Conservation (phyloP, 179 eudicot genomes). For the Patellifolia procumbens region DNA sequence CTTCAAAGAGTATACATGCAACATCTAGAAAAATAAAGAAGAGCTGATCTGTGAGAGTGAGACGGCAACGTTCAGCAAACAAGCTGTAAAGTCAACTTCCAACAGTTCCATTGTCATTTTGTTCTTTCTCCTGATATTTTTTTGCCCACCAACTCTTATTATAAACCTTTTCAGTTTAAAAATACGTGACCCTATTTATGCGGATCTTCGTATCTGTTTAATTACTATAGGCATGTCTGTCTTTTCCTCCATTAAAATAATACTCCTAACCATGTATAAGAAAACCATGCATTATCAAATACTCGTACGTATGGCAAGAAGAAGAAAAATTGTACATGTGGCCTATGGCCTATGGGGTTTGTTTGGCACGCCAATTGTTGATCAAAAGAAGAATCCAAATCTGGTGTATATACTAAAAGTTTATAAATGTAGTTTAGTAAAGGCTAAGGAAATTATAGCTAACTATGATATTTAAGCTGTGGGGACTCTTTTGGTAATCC, state of each 20-base stretch:
- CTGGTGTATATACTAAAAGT: no score
- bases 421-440: no score
- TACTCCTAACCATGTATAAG: background rate
- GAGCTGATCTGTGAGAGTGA: background rate
- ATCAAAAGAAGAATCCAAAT: background rate
- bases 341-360: no score
- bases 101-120: constrained; percentile 29
- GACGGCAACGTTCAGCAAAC: background rate
- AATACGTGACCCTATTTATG: constrained; percentile 34
- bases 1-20: background rate
- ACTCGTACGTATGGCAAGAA: background rate
- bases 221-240: constrained; percentile 28
- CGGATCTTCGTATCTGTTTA: constrained; percentile 35
- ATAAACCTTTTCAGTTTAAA: background rate
- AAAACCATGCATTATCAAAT: background rate
- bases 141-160: background rate
- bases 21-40: background rate
- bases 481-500: no score
- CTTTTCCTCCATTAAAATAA: constrained; percentile 3
- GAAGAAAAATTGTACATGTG: background rate
- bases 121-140: constrained; percentile 4
- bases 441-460: background rate
- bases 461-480: no score
- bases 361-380: background rate
- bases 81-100: constrained; percentile 52